phyloP scores from a whole-genome alignment of 306 rosid species.

The Begonia masoniana region DNA sequence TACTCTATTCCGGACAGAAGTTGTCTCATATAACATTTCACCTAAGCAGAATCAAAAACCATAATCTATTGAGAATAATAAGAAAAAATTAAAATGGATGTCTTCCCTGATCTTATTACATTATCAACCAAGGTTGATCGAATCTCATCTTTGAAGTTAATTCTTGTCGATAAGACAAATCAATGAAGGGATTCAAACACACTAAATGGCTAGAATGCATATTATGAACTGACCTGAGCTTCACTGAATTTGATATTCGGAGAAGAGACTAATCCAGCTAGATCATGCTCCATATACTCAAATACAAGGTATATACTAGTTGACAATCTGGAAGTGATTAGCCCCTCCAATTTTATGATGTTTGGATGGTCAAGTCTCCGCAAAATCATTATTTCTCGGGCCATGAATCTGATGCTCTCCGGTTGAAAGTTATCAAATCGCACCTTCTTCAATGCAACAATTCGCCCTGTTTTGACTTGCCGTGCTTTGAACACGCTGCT shows the following conservation, averaged over 20 bases:
- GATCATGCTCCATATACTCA: constrained; percentile 99
- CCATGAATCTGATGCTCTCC: constrained; percentile 94
- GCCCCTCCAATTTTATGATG: constrained; percentile 83
- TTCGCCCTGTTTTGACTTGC: constrained; percentile 63
- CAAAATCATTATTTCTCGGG: constrained; percentile 77
- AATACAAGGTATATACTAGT: constrained; percentile 89
- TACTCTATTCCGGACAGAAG: constrained; percentile 88
- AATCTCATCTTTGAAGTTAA: no score
- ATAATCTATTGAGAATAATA: not conserved
- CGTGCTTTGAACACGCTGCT: constrained; percentile 94
- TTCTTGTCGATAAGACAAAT: no score
- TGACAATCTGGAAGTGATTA: constrained; percentile 67
- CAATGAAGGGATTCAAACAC: no score
- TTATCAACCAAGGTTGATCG: no score
- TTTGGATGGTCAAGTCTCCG: constrained; percentile 95
- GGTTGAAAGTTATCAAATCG: constrained; percentile 84
- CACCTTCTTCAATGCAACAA: constrained; percentile 89
- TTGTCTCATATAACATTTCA: constrained; percentile 95
- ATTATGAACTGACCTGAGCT: constrained; percentile 45
- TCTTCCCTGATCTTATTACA: no score
- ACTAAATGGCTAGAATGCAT: not conserved
- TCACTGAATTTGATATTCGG: constrained; percentile 55
- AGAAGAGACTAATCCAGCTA: constrained; percentile 76
- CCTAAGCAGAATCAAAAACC: constrained; percentile 20
- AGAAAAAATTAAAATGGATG: no score